A percentile compares a stretch with the other conserved stretches of the same genome.
Conservation (phyloP, 257 asterid genomes). For the Catharanthus roseus region DNA sequence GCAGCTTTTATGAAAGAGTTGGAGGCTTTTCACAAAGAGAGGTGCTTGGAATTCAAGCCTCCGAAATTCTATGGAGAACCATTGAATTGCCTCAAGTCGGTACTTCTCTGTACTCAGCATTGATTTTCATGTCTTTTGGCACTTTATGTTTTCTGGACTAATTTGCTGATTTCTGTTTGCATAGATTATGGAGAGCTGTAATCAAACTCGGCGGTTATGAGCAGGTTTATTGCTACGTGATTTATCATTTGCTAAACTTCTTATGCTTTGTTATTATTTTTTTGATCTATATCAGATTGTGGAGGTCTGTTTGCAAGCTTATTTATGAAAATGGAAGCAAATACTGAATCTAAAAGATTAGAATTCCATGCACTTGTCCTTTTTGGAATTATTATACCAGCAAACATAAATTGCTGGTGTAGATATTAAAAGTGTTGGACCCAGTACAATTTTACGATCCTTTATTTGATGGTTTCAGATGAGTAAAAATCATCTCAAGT, state of each 20-base stretch:
- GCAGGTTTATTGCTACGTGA: constrained; percentile 42
- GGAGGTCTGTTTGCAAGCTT: neutral
- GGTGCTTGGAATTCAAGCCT: constrained; percentile 77
- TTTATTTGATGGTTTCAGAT: neutral
- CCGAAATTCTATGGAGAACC: constrained; percentile 83
- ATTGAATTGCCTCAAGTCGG: constrained; percentile 81
- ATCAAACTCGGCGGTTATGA: constrained; percentile 91
- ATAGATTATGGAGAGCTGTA: constrained; percentile 88
- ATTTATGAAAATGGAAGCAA: neutral
- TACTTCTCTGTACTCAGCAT: constrained; percentile 11
- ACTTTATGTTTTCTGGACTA: neutral
- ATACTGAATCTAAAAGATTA: neutral
- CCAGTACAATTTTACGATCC: too few species aligned
- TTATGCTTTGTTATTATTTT: constrained; percentile 4
- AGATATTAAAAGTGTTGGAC: too few species aligned
- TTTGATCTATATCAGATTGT: constrained; percentile 1
- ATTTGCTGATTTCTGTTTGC: constrained; percentile 12
- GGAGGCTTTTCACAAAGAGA: constrained; percentile 61
- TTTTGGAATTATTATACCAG: too few species aligned
- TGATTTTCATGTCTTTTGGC: neutral
- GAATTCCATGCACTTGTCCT: neutral
- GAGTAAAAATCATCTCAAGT: too few species aligned
- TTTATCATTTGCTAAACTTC: constrained; percentile 15
- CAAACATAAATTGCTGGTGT: too few species aligned
- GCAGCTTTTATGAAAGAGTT: constrained; percentile 71